phyloP scores from a whole-genome alignment of 2,329 filamentous ascomycete genomes.

The Penicillium sp. region DNA sequence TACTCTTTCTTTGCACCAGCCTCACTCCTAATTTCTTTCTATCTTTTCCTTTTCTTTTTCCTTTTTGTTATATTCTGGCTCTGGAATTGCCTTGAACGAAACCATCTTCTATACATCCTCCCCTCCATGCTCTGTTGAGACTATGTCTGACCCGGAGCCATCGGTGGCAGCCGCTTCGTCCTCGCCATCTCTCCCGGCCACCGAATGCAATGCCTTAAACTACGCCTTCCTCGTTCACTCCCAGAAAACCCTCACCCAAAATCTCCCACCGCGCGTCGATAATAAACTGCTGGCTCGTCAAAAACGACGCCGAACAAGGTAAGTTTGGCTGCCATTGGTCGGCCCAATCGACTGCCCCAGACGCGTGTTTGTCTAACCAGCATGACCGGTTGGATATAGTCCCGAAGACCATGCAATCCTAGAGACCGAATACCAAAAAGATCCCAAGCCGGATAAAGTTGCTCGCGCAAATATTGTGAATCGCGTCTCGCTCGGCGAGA shows the following conservation, averaged over 20 bases:
- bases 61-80: background rate
- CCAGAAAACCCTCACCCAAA: constrained; percentile 56
- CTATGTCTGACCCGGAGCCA: constrained; percentile 39
- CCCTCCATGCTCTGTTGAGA: constrained; percentile 15
- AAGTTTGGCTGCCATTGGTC: constrained; percentile 21
- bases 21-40: constrained; percentile 12
- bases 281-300: constrained; percentile 61
- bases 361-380: constrained; percentile 19
- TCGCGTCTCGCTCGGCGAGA: constrained; percentile 86
- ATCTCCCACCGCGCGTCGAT: constrained; percentile 58
- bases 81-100: background rate
- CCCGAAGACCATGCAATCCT: constrained; percentile 86
- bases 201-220: constrained; percentile 36
- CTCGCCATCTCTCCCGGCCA: constrained; percentile 33
- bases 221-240: constrained; percentile 63
- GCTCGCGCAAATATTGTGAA: constrained; percentile 81
- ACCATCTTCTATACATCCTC: constrained; percentile 5
- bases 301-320: constrained; percentile 64
- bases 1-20: constrained; percentile 23
- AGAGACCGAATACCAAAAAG: constrained; percentile 78
- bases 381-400: constrained; percentile 48
- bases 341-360: background rate
- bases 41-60: constrained; percentile 7
- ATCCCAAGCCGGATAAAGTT: constrained; percentile 88
- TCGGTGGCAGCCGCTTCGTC: constrained; percentile 33